phyloP scores from a whole-genome alignment of 192 early-diverging fungal genomes.

The Coemansia furcata region DNA sequence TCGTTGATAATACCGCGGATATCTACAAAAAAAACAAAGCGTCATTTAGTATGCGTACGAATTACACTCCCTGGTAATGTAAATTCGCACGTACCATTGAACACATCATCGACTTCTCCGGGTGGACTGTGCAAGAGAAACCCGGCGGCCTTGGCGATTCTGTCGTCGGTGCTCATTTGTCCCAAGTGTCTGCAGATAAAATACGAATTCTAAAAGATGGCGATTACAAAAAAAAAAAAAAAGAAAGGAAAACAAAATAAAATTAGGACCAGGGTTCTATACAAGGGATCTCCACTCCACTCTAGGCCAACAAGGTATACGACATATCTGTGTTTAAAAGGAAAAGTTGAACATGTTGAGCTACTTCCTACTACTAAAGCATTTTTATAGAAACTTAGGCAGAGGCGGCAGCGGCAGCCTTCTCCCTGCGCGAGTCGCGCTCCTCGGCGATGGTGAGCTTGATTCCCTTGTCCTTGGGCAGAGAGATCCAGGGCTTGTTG shows the following conservation, averaged over 20 bases:
- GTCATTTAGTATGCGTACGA: background rate
- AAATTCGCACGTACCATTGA: constrained; percentile 69
- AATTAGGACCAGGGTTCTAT: background rate
- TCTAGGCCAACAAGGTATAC: background rate
- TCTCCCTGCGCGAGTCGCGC: constrained; percentile 88
- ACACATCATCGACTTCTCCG: constrained; percentile 95
- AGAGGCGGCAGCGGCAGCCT: constrained; percentile 51
- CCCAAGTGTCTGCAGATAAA: background rate
- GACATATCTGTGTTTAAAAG: background rate
- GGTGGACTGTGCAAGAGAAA: constrained; percentile 90
- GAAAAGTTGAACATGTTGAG: background rate
- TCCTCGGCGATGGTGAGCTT: constrained; percentile 99
- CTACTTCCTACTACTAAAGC: background rate
- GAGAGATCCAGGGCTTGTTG: constrained; percentile 92
- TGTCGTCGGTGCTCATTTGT: constrained; percentile 56
- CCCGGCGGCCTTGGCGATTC: constrained; percentile 69
- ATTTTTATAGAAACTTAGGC: constrained; percentile 26
- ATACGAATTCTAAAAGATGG: background rate
- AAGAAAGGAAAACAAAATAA: background rate
- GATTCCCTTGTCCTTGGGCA: constrained; percentile 99
- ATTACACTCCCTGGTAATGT: background rate
- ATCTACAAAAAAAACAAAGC: constrained; percentile 59
- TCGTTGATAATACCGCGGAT: constrained; percentile 80
- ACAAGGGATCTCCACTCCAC: background rate
- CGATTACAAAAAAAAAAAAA: background rate